These are phyloP conservation scores for Penicillium coprophilum DNA, from an alignment of 495 filamentous ascomycete species.

Conservation along the genomic window DNA sequence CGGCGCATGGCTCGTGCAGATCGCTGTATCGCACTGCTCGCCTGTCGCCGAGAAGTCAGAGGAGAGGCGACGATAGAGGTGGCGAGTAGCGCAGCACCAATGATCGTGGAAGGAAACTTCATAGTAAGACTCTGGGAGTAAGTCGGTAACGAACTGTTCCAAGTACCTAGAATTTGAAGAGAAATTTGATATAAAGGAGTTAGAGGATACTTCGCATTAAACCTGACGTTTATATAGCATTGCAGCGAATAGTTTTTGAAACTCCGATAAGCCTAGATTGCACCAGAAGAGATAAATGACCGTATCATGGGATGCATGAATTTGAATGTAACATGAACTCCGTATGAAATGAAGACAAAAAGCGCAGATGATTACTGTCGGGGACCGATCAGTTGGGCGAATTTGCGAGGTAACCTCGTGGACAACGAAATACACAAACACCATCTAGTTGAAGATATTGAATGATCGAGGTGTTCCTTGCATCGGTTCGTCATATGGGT, in stretches of 20 bases:
- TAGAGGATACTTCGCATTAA: neutral
- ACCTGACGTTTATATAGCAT: neutral
- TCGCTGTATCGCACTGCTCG: slow-evolving; percentile 17
- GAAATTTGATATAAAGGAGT: neutral
- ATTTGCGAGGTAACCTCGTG: neutral
- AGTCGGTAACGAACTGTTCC: neutral
- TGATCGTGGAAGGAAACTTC: slow-evolving; percentile 25
- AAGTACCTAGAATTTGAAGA: neutral
- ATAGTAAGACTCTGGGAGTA: slow-evolving; percentile 30
- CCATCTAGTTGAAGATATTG: neutral
- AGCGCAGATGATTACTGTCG: neutral
- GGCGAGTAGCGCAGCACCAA: slow-evolving; percentile 23
- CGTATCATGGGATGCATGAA: neutral
- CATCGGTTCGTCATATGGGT: neutral
- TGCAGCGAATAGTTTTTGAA: neutral
- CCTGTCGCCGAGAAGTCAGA: slow-evolving; percentile 13
- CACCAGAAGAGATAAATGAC: neutral
- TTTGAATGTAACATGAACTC: neutral
- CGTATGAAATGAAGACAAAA: neutral
- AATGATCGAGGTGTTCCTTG: neutral
- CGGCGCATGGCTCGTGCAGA: slow-evolving; percentile 10
- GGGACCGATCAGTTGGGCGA: neutral
- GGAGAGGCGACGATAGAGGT: slow-evolving; percentile 26
- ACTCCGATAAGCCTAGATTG: neutral
- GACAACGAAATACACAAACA: neutral